Evolutionary conservation across 179 eudicot genomes (phyloP).

Genomic region (Camellia oleifera): DNA sequence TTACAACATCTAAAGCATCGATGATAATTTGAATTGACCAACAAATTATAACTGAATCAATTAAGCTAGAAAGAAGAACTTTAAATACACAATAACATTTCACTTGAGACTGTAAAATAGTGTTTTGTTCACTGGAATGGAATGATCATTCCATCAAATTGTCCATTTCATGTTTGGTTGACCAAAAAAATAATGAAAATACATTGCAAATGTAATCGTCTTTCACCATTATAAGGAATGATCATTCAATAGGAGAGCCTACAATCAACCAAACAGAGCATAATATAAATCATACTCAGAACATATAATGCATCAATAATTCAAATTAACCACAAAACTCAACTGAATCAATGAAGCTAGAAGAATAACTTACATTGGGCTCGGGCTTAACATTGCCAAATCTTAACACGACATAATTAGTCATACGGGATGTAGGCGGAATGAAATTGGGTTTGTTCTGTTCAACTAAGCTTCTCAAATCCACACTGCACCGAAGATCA

Average conservation of each 20-base stretch:
- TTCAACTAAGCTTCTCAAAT: conserved; percentile 70
- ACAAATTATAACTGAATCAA: conserved; percentile 5
- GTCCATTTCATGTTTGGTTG: too few species aligned
- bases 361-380: conserved; percentile 48
- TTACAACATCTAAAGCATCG: background rate
- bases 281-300: background rate
- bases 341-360: conserved; percentile 3
- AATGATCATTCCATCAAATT: too few species aligned
- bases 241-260: too few species aligned
- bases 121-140: too few species aligned
- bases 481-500: conserved; percentile 49
- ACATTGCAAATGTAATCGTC: too few species aligned
- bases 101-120: background rate
- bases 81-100: background rate
- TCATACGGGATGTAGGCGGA: conserved; percentile 72
- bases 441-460: conserved; percentile 55
- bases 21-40: background rate
- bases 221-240: too few species aligned
- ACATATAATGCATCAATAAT: background rate
- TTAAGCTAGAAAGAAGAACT: conserved; percentile 18
- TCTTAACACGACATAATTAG: conserved; percentile 69
- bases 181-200: too few species aligned
- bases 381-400: conserved; percentile 57
- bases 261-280: too few species aligned
- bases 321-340: background rate